These are phyloP conservation scores for Phialophora chinensis DNA, from an alignment of 2,329 filamentous ascomycete genomes.

Conservation along the genomic window DNA sequence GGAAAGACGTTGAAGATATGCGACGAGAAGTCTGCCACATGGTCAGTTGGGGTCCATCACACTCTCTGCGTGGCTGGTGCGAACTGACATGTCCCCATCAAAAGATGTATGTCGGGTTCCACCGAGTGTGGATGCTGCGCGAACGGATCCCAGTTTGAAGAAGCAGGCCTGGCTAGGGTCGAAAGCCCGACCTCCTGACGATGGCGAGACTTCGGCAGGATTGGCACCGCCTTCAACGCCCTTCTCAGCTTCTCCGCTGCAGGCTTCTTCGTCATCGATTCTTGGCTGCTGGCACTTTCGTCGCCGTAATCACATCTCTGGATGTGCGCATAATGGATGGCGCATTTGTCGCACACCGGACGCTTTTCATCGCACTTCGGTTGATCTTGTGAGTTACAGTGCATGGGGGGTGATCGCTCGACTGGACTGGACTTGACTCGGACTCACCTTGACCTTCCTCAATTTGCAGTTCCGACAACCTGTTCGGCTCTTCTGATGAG, in stretches of 20 bases:
- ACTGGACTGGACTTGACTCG: not conserved
- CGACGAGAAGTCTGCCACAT: constrained; percentile 14
- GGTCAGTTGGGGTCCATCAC: constrained; percentile 3
- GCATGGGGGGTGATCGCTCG: too few species aligned
- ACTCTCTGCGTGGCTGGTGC: not conserved
- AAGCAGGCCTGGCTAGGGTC: not conserved
- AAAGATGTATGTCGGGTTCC: constrained; percentile 18
- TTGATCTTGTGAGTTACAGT: not conserved
- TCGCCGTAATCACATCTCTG: constrained; percentile 20
- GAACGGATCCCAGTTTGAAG: constrained; percentile 14
- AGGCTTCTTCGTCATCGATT: constrained; percentile 5
- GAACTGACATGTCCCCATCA: constrained; percentile 21
- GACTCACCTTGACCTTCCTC: constrained; percentile 17
- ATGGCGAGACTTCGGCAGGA: constrained; percentile 15
- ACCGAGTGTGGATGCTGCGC: constrained; percentile 13
- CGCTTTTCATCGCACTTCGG: constrained; percentile 19
- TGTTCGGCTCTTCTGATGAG: constrained; percentile 9
- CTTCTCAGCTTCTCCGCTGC: constrained; percentile 4
- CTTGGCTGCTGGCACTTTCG: not conserved
- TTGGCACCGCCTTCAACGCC: constrained; percentile 9
- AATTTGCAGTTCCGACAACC: constrained; percentile 18
- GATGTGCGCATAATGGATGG: constrained; percentile 18
- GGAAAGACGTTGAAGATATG: constrained; percentile 23
- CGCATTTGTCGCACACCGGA: constrained; percentile 20
- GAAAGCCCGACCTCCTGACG: not conserved